These are phyloP conservation scores for Talaromyces liani DNA, from an alignment of 495 filamentous ascomycete species.

Conservation along the genomic window DNA sequence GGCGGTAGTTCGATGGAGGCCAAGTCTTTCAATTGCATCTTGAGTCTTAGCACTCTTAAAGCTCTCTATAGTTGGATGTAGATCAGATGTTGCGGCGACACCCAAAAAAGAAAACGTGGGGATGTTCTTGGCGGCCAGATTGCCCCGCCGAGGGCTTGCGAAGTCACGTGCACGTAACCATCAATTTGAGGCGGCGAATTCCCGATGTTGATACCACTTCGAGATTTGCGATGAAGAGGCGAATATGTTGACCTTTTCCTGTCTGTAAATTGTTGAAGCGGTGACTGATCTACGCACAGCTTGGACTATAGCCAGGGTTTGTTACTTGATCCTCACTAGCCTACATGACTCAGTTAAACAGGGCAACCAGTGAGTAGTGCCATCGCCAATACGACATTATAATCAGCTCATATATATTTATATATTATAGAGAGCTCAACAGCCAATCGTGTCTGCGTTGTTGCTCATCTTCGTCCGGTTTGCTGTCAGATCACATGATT, in stretches of 20 bases:
- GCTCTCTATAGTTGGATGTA: not conserved
- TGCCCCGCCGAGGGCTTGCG: not conserved
- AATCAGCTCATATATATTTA: too few species aligned
- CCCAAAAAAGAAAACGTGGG: slow-evolving; percentile 5
- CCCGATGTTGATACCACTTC: not conserved
- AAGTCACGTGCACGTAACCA: not conserved
- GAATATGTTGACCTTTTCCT: not conserved
- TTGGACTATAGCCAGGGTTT: not conserved
- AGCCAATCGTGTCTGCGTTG: not conserved
- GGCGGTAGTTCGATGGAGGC: slow-evolving; percentile 1
- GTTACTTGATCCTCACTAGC: not conserved
- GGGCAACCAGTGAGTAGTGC: too few species aligned
- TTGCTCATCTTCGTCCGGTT: not conserved
- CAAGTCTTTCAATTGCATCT: slow-evolving; percentile 9
- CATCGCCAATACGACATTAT: too few species aligned
- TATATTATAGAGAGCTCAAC: too few species aligned
- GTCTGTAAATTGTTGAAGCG: not conserved
- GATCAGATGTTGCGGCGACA: not conserved
- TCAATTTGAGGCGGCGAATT: not conserved
- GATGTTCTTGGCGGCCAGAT: not conserved
- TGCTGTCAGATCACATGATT: not conserved
- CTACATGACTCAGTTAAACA: not conserved
- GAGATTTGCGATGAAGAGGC: not conserved
- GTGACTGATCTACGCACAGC: not conserved
- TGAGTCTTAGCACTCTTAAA: not conserved